Evolutionary conservation across 768 basidiomycete species (phyloP).

Genomic region (Leccinum rimulosum): DNA sequence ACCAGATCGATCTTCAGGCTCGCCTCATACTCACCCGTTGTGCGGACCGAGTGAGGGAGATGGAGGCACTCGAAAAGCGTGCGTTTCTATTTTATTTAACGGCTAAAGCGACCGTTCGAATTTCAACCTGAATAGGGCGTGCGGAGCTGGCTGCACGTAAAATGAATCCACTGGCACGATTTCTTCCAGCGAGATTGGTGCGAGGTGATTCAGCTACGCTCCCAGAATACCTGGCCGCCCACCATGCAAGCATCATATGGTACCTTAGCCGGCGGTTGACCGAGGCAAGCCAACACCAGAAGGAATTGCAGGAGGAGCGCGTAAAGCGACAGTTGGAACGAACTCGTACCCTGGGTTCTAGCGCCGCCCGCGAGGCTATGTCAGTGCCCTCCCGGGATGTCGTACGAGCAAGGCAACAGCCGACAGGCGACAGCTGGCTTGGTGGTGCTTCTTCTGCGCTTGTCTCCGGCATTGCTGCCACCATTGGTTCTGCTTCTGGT

Average conservation of each 20-base stretch:
- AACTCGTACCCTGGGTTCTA: conserved; percentile 77
- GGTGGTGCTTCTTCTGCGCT: conserved; percentile 57
- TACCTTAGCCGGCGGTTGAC: conserved; percentile 81
- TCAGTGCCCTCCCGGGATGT: conserved; percentile 38
- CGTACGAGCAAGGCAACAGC: conserved; percentile 17
- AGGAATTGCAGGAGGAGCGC: conserved; percentile 92
- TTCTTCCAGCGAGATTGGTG: conserved; percentile 69
- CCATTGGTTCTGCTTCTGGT: conserved; percentile 48
- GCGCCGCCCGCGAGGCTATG: conserved; percentile 63
- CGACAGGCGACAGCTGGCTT: conserved; percentile 53
- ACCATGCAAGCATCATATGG: conserved; percentile 91
- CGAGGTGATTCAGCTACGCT: conserved; percentile 48
- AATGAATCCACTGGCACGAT: conserved; percentile 60
- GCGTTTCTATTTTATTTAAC: conserved; percentile 31
- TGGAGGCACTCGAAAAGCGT: conserved; percentile 92
- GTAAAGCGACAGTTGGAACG: conserved; percentile 85
- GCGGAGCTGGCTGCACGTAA: conserved; percentile 62
- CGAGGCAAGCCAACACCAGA: conserved; percentile 73
- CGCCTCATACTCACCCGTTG: conserved; percentile 83
- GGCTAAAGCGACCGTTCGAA: conserved; percentile 16
- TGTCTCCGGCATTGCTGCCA: conserved; percentile 53
- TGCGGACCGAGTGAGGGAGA: conserved; percentile 80
- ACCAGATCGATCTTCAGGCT: conserved; percentile 93
- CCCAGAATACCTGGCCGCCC: conserved; percentile 79
- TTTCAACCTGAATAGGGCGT: conserved; percentile 48